A percentile compares a stretch with the other conserved stretches of the same genome.
Evolutionary conservation across 768 basidiomycete genomes (phyloP).

Genomic region (Termitomyces titanicus): DNA sequence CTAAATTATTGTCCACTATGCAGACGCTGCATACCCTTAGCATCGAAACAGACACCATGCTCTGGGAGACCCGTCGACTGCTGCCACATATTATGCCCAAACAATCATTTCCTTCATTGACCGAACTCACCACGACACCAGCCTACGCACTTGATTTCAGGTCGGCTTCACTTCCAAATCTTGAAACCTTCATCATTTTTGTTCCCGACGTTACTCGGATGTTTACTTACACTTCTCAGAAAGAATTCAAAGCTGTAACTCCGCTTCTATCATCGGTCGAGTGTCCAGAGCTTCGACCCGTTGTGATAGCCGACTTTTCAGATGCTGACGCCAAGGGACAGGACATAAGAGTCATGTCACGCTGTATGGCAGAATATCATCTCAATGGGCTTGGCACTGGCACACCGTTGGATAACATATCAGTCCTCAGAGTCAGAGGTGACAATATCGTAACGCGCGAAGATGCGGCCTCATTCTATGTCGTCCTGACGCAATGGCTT

Average conservation of each 20-base stretch:
- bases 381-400: background rate
- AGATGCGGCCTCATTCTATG: background rate
- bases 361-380: background rate
- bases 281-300: background rate
- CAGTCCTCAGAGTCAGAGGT: background rate
- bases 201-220: background rate
- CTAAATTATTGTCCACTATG: background rate
- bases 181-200: background rate
- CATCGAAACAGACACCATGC: background rate
- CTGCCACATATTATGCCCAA: background rate
- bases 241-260: background rate
- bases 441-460: background rate
- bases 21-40: background rate
- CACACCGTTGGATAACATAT: background rate
- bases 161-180: background rate
- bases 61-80: background rate
- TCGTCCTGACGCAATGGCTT: background rate
- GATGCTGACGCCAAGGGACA: background rate
- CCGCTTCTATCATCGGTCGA: background rate
- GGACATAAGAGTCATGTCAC: background rate
- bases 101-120: background rate
- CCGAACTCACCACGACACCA: background rate
- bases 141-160: background rate
- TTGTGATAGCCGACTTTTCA: background rate
- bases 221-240: background rate